Conservation (phyloP, 768 basidiomycete genomes). For the Terana coerulea region DNA sequence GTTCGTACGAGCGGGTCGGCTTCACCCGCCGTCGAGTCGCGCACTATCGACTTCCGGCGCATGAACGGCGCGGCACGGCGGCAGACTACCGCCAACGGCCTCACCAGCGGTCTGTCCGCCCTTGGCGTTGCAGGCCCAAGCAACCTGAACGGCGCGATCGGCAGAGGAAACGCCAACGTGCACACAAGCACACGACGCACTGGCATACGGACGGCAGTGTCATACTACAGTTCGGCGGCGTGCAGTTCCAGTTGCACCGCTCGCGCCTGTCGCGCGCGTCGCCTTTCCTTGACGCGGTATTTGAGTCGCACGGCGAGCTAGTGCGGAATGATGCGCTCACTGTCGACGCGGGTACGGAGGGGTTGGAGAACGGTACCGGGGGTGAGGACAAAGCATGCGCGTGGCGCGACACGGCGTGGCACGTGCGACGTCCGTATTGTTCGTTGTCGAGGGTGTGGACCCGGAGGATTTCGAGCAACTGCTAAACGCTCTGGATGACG, state of each 20-base stretch:
- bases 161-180: no score
- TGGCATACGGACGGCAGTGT: constrained; percentile 37
- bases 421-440: constrained; percentile 15
- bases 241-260: constrained; percentile 33
- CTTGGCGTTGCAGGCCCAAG: background rate
- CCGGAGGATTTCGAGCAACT: constrained; percentile 32
- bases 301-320: background rate
- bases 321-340: background rate
- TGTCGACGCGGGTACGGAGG: background rate
- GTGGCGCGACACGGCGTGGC: background rate
- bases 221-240: constrained; percentile 30
- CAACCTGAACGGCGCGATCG: background rate
- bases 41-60: no score
- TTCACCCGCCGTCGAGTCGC: no score
- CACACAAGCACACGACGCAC: constrained; percentile 21
- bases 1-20: no score
- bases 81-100: no score
- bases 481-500: constrained; percentile 30
- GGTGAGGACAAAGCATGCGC: background rate
- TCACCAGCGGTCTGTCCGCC: no score
- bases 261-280: constrained; percentile 30
- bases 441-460: constrained; percentile 23
- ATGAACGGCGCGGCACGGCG: no score
- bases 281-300: constrained; percentile 28
- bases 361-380: constrained; percentile 11